A percentile compares a stretch with the other conserved stretches of the same genome.
Evolutionary conservation across 495 filamentous ascomycete genomes (phyloP).

Genomic region (Talaromyces adpressus): DNA sequence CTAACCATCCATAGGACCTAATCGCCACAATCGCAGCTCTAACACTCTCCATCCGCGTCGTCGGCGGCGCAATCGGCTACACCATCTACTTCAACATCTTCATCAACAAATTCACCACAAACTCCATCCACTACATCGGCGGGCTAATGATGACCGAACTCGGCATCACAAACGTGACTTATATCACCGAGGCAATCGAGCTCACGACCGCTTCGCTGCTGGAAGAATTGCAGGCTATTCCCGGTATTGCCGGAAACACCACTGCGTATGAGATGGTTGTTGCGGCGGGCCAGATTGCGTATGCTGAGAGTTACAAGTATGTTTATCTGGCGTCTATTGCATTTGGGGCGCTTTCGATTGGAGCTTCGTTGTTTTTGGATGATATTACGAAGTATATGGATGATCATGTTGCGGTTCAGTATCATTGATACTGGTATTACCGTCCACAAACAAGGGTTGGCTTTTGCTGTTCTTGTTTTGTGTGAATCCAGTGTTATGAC

Average conservation of each 20-base stretch:
- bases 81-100: conserved; percentile 74
- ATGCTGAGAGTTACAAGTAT: conserved; percentile 55
- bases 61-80: conserved; percentile 67
- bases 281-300: conserved; percentile 54
- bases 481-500: background rate
- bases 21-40: conserved; percentile 69
- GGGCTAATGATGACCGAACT: conserved; percentile 43
- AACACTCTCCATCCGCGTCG: conserved; percentile 65
- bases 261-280: conserved; percentile 52
- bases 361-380: conserved; percentile 56
- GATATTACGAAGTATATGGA: conserved; percentile 62
- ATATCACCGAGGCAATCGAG: conserved; percentile 41
- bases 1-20: conserved; percentile 40
- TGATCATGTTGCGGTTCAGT: conserved; percentile 61
- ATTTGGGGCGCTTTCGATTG: conserved; percentile 56
- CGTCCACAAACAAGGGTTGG: no score
- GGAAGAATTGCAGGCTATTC: conserved; percentile 43
- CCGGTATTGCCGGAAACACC: conserved; percentile 49
- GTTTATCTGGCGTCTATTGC: conserved; percentile 64
- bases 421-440: conserved; percentile 23
- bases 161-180: conserved; percentile 42
- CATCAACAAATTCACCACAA: conserved; percentile 52
- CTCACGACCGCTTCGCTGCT: conserved; percentile 52
- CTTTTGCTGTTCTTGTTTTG: no score
- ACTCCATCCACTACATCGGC: conserved; percentile 44